Base-by-base conservation (phyloP, 257 asterid species). In the Primulina huaijiensis region DNA sequence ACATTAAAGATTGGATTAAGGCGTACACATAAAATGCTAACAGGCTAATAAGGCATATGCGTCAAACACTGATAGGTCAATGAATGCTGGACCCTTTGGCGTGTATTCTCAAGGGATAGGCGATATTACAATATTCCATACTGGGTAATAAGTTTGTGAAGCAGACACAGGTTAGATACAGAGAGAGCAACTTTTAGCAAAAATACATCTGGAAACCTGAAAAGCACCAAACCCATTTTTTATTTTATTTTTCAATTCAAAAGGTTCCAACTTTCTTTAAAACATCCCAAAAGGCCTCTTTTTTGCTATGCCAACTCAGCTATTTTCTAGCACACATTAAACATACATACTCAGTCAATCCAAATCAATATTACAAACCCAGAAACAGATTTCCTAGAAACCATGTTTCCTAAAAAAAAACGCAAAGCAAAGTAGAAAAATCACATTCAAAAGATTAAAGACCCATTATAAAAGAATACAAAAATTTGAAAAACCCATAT, bases 171-270 rank as follows among this genome's bases (percentile, higher is more conserved):
- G n/a, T 43, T 12, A 43, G 6, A 43, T 4, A 59, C 38, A 60
- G 14, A 0, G 8, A 71, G 7, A 62, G 34, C 64, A 50, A 71
- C 66, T 21, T 62, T n/a, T 19, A 69, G 10, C 34, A 65, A 68
- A 70, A 72, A 82, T 70, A 66, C 74, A 68, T 76, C 78, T 79
- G 76, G 75, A 76, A 72, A 72, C 74, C 80, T 50, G 62, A 16
- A 7, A 67, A 56, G 62, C 77, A 21, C 75, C 69, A 71, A 78
- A 73, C 62, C 77, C 67, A 74, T 76, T 74, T 27, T 27, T 27
- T 27, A 27, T 27, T 27, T 27, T 27, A 2, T 73, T 67, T 65
- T 70, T 75, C 60, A 72, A 64, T 75, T 56, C 70, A 65, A n/a
- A 35, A 60, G 64, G 64, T 69, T 68, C 71, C 76, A 72, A 62